A percentile compares a stretch with the other conserved stretches of the same genome.
These are phyloP conservation scores for Cornus suecica DNA, from an alignment of 148 eudicot species.

Conservation along the genomic window DNA sequence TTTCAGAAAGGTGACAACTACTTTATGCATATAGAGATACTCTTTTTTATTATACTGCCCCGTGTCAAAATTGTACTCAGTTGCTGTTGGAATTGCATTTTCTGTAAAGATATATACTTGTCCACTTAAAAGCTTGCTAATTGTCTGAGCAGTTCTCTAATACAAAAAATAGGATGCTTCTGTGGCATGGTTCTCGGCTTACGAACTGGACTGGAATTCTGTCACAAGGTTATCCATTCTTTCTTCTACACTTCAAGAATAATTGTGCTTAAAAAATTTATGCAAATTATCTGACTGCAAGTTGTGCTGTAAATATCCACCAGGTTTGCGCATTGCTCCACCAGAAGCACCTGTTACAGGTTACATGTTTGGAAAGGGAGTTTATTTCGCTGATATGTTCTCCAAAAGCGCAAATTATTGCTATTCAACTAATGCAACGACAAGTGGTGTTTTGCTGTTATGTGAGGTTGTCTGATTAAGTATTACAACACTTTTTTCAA, in stretches of 20 bases:
- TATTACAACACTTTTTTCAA: background rate
- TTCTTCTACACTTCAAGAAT: background rate
- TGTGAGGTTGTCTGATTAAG: conserved; percentile 65
- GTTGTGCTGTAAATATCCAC: conserved; percentile 10
- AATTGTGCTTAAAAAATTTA: background rate
- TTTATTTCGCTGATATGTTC: conserved; percentile 99
- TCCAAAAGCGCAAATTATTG: conserved; percentile 98
- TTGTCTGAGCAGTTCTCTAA: conserved; percentile 53
- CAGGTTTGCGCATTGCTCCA: conserved; percentile 97
- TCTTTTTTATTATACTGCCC: background rate
- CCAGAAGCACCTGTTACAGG: conserved; percentile 98
- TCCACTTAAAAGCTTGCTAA: background rate
- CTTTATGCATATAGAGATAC: background rate
- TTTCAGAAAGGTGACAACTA: conserved; percentile 53
- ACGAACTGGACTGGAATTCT: conserved; percentile 96
- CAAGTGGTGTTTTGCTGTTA: conserved; percentile 79
- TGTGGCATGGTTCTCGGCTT: conserved; percentile 99
- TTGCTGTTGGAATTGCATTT: background rate
- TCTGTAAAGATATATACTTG: no score
- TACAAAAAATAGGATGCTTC: conserved; percentile 80
- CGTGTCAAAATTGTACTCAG: background rate
- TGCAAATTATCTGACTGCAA: conserved; percentile 10
- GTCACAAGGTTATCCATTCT: conserved; percentile 65
- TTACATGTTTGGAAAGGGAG: conserved; percentile 98
- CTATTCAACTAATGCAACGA: conserved; percentile 46